A percentile compares a stretch with the other conserved stretches of the same genome.
phyloP scores from a whole-genome alignment of 108 stramenopile genomes.

The Nitzschia sp. region DNA sequence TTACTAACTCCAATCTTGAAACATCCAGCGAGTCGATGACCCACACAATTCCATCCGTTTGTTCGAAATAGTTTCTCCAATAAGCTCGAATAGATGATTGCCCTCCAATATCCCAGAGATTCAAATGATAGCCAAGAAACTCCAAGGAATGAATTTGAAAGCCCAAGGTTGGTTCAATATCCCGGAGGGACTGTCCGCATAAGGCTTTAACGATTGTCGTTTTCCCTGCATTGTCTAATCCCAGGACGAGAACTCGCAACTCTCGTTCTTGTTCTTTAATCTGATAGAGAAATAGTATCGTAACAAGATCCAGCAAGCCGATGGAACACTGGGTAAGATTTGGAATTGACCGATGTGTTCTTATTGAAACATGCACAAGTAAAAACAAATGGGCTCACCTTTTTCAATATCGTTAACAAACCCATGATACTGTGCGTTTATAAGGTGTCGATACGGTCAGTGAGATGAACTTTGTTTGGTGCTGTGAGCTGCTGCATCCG shows the following conservation, averaged over 20 bases:
- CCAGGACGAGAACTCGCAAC: slow-evolving; percentile 94
- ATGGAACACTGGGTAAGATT: neutral
- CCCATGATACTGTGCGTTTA: no score
- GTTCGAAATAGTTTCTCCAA: slow-evolving; percentile 99
- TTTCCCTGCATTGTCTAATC: slow-evolving; percentile 96
- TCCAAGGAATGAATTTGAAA: slow-evolving; percentile 98
- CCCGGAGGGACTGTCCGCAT: slow-evolving; percentile 92
- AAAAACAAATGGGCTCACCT: slow-evolving; percentile 32
- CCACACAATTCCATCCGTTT: slow-evolving; percentile 98
- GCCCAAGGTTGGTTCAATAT: slow-evolving; percentile 95
- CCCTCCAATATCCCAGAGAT: slow-evolving; percentile 98
- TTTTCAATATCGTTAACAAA: slow-evolving; percentile 76
- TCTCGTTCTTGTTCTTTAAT: slow-evolving; percentile 98
- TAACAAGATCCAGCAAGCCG: neutral
- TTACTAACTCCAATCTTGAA: slow-evolving; percentile 82
- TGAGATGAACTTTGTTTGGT: no score
- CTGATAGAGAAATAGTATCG: slow-evolving; percentile 34
- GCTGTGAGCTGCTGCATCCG: no score
- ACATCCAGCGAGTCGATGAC: slow-evolving; percentile 95
- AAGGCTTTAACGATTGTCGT: slow-evolving; percentile 92
- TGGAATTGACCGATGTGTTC: neutral
- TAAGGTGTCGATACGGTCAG: no score
- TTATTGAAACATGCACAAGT: neutral
- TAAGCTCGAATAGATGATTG: slow-evolving; percentile 98
- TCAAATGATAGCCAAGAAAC: slow-evolving; percentile 73